Percentiles rank a stretch among this genome's conserved stretches.
These are phyloP conservation scores for Marasmius fiardii DNA, from an alignment of 1,284 basidiomycete genomes.

Conservation along the genomic window DNA sequence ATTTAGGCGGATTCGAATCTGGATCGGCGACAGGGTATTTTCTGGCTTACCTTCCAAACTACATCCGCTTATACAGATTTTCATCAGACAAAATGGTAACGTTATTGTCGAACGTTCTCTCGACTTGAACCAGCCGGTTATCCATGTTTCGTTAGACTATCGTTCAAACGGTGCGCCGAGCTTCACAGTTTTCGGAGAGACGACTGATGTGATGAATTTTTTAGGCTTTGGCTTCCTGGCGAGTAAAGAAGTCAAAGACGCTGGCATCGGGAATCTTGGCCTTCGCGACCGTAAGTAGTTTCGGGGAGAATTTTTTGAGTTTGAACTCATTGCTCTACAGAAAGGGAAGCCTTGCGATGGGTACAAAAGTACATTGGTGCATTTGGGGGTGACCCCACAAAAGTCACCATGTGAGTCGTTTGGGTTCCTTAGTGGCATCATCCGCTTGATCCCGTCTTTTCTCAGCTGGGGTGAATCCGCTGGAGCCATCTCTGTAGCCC, in stretches of 20 bases:
- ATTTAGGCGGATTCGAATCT: slow-evolving; percentile 39
- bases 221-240: slow-evolving; percentile 38
- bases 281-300: slow-evolving; percentile 35
- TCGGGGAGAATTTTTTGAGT: not conserved
- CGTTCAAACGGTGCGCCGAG: slow-evolving; percentile 24
- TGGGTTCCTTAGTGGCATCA: not conserved
- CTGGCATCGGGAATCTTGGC: slow-evolving; percentile 43
- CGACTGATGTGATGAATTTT: not conserved
- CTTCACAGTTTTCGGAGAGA: not conserved
- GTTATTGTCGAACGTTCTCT: slow-evolving; percentile 46
- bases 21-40: slow-evolving; percentile 33
- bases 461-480: slow-evolving; percentile 55
- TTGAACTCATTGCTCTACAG: slow-evolving; percentile 24
- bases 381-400: slow-evolving; percentile 62
- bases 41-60: not conserved
- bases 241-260: slow-evolving; percentile 38
- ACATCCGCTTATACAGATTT: slow-evolving; percentile 12
- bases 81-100: slow-evolving; percentile 37
- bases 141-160: slow-evolving; percentile 57
- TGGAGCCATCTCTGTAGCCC: slow-evolving; percentile 47
- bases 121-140: slow-evolving; percentile 40
- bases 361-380: slow-evolving; percentile 58
- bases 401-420: slow-evolving; percentile 49
- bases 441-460: not conserved
- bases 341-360: slow-evolving; percentile 60